A percentile compares a stretch with the other conserved stretches of the same genome.
phyloP scores from a whole-genome alignment of 2,329 filamentous ascomycete species.

The Acephala macrosclerotiorum region DNA sequence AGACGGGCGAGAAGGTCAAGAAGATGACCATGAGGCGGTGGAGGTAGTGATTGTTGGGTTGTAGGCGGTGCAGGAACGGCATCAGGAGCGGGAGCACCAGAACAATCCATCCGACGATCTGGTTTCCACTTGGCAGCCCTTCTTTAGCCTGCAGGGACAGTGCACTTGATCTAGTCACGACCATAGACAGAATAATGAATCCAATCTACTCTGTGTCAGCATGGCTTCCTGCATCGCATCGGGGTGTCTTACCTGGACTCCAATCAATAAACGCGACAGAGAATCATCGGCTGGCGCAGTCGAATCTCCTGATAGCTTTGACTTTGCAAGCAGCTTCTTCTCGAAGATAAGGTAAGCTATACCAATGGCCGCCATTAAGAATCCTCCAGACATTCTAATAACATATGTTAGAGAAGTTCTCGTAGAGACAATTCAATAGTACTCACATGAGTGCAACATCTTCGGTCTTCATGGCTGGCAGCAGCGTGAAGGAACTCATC shows the following conservation, averaged over 20 bases:
- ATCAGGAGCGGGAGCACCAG: conserved; percentile 78
- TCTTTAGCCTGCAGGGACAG: conserved; percentile 83
- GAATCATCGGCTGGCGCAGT: conserved; percentile 49
- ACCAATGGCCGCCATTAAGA: conserved; percentile 79
- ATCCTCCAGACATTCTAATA: conserved; percentile 73
- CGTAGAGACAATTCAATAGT: not conserved
- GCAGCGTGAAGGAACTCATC: conserved; percentile 91
- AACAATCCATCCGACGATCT: conserved; percentile 84
- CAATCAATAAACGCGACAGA: conserved; percentile 66
- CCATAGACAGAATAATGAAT: conserved; percentile 79
- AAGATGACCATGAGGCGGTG: conserved; percentile 90
- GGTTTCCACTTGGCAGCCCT: conserved; percentile 87
- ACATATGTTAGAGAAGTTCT: conserved; percentile 27
- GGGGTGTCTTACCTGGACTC: conserved; percentile 62
- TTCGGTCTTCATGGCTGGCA: conserved; percentile 88
- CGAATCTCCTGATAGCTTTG: conserved; percentile 37
- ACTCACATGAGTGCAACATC: conserved; percentile 76
- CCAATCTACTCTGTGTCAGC: conserved; percentile 63
- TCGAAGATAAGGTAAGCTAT: conserved; percentile 83
- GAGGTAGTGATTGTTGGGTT: conserved; percentile 86
- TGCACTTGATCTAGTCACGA: conserved; percentile 88
- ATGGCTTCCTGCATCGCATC: not conserved
- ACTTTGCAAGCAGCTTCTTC: conserved; percentile 50
- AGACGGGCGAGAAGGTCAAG: conserved; percentile 89
- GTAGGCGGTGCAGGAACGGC: conserved; percentile 81